Evolutionary conservation across 2,329 filamentous ascomycete genomes (phyloP).

Genomic region (Nemania abortiva): DNA sequence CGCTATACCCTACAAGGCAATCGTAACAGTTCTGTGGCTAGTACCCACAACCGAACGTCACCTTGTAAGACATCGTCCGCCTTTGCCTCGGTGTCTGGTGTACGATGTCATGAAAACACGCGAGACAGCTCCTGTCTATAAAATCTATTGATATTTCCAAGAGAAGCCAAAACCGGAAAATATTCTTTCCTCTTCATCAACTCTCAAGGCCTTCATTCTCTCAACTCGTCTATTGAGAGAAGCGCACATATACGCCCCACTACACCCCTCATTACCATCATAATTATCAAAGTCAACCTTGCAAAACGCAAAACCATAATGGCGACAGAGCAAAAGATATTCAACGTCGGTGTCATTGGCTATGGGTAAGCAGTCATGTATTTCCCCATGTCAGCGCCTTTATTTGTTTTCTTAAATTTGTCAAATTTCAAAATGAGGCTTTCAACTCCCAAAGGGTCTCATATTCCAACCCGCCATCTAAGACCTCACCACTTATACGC

Average conservation of each 20-base stretch:
- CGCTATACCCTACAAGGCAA: slow-evolving; percentile 29
- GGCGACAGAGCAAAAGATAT: slow-evolving; percentile 51
- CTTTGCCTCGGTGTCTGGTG: not conserved
- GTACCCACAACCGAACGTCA: not conserved
- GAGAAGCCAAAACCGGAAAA: not conserved
- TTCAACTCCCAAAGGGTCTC: not conserved
- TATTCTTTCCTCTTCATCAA: not conserved
- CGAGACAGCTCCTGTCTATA: not conserved
- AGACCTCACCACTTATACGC: slow-evolving; percentile 27
- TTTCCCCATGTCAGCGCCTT: not conserved
- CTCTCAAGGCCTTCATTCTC: not conserved
- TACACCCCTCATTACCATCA: slow-evolving; percentile 5
- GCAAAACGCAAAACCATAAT: slow-evolving; percentile 23
- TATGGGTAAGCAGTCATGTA: slow-evolving; percentile 57
- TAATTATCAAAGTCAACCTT: not conserved
- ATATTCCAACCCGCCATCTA: not conserved
- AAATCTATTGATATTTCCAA: not conserved
- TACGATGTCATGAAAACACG: not conserved
- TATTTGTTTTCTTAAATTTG: not conserved
- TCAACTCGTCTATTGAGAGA: not conserved
- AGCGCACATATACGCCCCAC: slow-evolving; percentile 10
- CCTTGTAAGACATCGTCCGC: not conserved
- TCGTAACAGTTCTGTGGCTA: slow-evolving; percentile 28
- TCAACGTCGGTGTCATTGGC: slow-evolving; percentile 65
- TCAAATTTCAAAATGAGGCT: not conserved